These are phyloP conservation scores for Kockovaella imperatae DNA, from an alignment of 768 basidiomycete species.

Conservation along the genomic window DNA sequence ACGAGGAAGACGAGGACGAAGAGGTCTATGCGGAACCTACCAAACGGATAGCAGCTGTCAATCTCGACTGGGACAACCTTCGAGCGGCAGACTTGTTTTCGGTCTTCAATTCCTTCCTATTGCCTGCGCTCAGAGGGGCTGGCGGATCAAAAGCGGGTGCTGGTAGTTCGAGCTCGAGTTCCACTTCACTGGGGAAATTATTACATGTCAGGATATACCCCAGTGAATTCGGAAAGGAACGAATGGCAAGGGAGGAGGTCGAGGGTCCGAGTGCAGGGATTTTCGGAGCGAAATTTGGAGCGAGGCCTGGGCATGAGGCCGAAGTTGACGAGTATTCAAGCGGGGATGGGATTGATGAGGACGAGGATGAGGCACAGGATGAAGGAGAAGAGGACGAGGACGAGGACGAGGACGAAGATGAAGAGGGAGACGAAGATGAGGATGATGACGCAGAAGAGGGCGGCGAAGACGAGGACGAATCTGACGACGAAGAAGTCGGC, in stretches of 20 bases:
- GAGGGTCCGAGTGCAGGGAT: slow-evolving; percentile 84
- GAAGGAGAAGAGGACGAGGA: slow-evolving; percentile 51
- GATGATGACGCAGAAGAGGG: slow-evolving; percentile 27
- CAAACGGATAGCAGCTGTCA: slow-evolving; percentile 75
- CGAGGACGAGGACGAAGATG: slow-evolving; percentile 14
- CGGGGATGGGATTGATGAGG: slow-evolving; percentile 14
- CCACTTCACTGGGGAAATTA: slow-evolving; percentile 55
- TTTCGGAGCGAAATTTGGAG: slow-evolving; percentile 48
- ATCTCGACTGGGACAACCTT: slow-evolving; percentile 97
- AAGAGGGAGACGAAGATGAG: slow-evolving; percentile 20
- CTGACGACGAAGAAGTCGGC: slow-evolving; percentile 25
- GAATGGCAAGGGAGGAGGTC: slow-evolving; percentile 75
- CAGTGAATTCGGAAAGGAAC: slow-evolving; percentile 83
- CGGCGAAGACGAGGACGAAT: slow-evolving; percentile 50
- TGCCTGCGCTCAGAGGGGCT: slow-evolving; percentile 18
- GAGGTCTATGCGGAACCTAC: slow-evolving; percentile 50
- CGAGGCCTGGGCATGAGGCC: slow-evolving; percentile 22
- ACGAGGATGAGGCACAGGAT: slow-evolving; percentile 28
- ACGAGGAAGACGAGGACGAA: slow-evolving; percentile 50
- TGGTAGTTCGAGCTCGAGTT: slow-evolving; percentile 23
- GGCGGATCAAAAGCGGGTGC: slow-evolving; percentile 17
- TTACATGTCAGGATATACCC: slow-evolving; percentile 76
- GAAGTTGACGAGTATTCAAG: too few species aligned
- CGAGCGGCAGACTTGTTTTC: slow-evolving; percentile 82
- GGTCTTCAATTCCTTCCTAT: slow-evolving; percentile 78